Evolutionary conservation across 768 basidiomycete genomes (phyloP), one percentile per base, ranked within the genome.

Genomic region (Paxillus involutus): DNA sequence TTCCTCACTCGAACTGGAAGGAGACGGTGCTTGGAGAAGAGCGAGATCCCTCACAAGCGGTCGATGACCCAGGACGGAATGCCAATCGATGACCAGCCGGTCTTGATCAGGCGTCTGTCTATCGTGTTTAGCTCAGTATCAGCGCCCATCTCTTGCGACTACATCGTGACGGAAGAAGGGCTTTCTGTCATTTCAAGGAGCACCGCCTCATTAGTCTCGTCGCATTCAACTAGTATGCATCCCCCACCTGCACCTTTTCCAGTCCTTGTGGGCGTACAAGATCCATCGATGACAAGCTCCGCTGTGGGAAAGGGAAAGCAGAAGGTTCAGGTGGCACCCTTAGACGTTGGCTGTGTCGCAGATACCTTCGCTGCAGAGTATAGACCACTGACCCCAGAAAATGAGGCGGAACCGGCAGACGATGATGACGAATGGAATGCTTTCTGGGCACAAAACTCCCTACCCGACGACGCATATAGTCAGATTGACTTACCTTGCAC

Each of bases 1-100:
- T 86, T 96, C 78, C 79, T 97, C 48, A 82, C 80, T 42, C 81
- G 91, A 30, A 94, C 94, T 0, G 81, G 81, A 10, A 76, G 91
- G 55, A 78, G 87, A 52, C 77, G 83, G 44, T 76, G 84, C 53
- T 65, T 88, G 26, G 71, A 76, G 51, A 75, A 75, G 39, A 58
- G 53, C 24, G 72, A 70, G 50, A 43, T 41, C 16, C 57, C 59
- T 12, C 71, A 64, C 56, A 73, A 71, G 53, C 54, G 60, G 9
- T 47, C 62, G 45, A 52, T 58, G 50, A 51, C 47, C 39, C 49
- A 63, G 39, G n/a, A 29, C n/a, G 44, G 48, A 36, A 21, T 16
- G n/a, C 53, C 65, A 14, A 59, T 65, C 21, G 74, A 79, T 16
- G 73, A 78, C 29, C 71, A 79, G 53, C 59, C 77, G 0, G 77